phyloP scores from a whole-genome alignment of 2,329 filamentous ascomycete genomes.

The Aspergillus transmontanensis region DNA sequence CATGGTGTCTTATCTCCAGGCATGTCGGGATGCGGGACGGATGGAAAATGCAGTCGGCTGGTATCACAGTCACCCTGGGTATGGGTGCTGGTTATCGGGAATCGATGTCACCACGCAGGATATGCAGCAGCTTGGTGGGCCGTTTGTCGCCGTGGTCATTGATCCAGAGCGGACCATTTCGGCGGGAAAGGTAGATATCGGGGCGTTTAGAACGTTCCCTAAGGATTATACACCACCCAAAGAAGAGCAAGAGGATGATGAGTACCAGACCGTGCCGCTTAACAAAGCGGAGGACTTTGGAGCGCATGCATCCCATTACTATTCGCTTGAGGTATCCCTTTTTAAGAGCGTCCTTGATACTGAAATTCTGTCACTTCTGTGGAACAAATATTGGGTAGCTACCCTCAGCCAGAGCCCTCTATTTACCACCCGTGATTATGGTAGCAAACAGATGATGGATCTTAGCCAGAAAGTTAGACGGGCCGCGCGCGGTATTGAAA shows the following conservation, averaged over 20 bases:
- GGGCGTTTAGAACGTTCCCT: conserved; percentile 91
- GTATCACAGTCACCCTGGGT: conserved; percentile 98
- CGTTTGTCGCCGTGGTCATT: conserved; percentile 93
- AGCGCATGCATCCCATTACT: conserved; percentile 87
- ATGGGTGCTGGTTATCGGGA: conserved; percentile 95
- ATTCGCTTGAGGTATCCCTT: conserved; percentile 85
- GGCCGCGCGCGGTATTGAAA: conserved; percentile 51
- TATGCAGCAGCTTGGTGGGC: conserved; percentile 86
- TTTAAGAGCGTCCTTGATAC: conserved; percentile 92
- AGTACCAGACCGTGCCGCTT: conserved; percentile 69
- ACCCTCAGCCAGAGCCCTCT: conserved; percentile 90
- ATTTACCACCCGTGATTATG: conserved; percentile 89
- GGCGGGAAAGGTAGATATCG: conserved; percentile 94
- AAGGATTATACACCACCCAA: conserved; percentile 65
- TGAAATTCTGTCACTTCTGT: conserved; percentile 82
- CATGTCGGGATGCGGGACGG: conserved; percentile 73
- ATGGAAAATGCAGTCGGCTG: conserved; percentile 93
- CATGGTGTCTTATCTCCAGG: conserved; percentile 80
- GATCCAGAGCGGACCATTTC: conserved; percentile 95
- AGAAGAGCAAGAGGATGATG: conserved; percentile 49
- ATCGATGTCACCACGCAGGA: conserved; percentile 91
- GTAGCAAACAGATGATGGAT: conserved; percentile 88
- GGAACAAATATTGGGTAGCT: conserved; percentile 97
- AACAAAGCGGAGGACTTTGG: conserved; percentile 95
- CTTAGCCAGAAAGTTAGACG: conserved; percentile 79